phyloP scores from a whole-genome alignment of 2,329 filamentous ascomycete species.

The Iodosphaeria phyllophila region DNA sequence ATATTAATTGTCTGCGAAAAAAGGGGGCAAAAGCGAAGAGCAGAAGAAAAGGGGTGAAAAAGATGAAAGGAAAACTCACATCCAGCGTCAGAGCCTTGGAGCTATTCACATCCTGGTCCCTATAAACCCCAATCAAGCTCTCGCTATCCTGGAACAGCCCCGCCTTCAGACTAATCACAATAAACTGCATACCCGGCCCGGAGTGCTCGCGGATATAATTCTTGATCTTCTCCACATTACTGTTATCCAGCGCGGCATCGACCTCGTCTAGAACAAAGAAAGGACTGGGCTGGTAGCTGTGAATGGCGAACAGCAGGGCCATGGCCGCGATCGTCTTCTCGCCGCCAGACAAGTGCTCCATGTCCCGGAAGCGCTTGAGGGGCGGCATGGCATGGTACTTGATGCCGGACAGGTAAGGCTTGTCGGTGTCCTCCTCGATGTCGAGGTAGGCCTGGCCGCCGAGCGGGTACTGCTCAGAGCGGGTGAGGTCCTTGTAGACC shows the following conservation, averaged over 20 bases:
- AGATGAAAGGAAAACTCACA: constrained; percentile 39
- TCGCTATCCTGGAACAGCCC: constrained; percentile 94
- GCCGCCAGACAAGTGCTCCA: constrained; percentile 93
- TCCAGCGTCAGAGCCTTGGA: constrained; percentile 84
- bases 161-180: constrained; percentile 92
- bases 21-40: too few species aligned
- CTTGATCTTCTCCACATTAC: constrained; percentile 89
- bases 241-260: constrained; percentile 93
- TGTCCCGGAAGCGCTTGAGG: constrained; percentile 93
- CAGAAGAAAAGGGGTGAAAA: too few species aligned
- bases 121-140: constrained; percentile 85
- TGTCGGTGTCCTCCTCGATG: constrained; percentile 83
- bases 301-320: constrained; percentile 89
- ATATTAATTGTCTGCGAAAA: too few species aligned
- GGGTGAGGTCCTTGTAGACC: constrained; percentile 90
- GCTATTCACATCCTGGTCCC: constrained; percentile 86
- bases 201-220: constrained; percentile 92
- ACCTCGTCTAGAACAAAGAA: constrained; percentile 99
- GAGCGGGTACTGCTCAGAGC: constrained; percentile 78
- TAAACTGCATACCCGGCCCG: constrained; percentile 95
- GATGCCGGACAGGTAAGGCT: constrained; percentile 86
- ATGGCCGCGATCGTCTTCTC: constrained; percentile 98
- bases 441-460: constrained; percentile 80
- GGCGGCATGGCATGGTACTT: constrained; percentile 99
- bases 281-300: constrained; percentile 85